Evolutionary conservation across 257 asterid species (phyloP).

Genomic region (Cynanchum wilfordii): DNA sequence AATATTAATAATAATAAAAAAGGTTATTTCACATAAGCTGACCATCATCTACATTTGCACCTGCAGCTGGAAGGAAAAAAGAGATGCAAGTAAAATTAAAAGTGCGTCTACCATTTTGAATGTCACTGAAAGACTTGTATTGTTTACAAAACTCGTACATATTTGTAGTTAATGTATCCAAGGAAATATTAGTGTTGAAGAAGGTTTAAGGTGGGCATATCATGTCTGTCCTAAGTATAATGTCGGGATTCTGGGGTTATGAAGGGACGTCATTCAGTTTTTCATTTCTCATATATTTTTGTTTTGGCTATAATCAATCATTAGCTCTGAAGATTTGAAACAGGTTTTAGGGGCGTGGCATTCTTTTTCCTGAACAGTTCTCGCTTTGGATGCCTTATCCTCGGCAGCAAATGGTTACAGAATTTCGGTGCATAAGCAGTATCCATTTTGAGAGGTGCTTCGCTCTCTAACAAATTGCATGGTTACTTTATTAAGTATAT

Average conservation of each 20-base stretch:
- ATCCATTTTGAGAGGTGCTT: not conserved
- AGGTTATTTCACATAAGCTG: not conserved
- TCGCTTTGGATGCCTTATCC: not conserved
- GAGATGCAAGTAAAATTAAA: not conserved
- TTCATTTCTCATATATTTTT: too few relatives aligned
- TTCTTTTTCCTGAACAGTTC: not conserved
- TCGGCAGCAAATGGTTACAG: not conserved
- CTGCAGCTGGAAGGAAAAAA: not conserved
- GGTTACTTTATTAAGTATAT: not conserved
- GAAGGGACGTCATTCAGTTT: not conserved
- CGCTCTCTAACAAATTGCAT: not conserved
- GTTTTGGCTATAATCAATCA: not conserved
- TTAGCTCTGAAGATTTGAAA: not conserved
- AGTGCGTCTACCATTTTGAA: not conserved
- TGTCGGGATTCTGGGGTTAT: constrained; percentile 1
- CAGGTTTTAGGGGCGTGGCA: not conserved
- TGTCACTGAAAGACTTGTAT: not conserved
- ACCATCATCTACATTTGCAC: too few relatives aligned
- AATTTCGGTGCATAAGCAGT: not conserved
- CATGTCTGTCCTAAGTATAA: not conserved
- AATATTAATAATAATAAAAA: too few relatives aligned
- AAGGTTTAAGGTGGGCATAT: not conserved
- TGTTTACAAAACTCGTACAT: not conserved
- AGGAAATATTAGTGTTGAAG: not conserved
- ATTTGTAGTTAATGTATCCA: not conserved